A percentile compares a stretch with the other conserved stretches of the same genome.
Evolutionary conservation across 2,329 filamentous ascomycete species (phyloP).

Genomic region (Colletotrichum godetiae): DNA sequence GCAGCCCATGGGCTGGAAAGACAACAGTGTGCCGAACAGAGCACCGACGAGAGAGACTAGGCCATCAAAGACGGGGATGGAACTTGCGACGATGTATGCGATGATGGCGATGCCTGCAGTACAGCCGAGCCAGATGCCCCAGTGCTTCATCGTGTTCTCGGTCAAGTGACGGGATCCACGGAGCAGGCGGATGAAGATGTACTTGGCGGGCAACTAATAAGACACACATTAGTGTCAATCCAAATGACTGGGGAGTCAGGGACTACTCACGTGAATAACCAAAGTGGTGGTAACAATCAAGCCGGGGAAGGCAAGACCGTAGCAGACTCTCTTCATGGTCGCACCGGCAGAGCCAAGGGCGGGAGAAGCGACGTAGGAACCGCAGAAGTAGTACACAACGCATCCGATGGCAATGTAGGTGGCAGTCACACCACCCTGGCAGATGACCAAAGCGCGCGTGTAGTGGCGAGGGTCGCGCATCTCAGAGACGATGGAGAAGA

Average conservation of each 20-base stretch:
- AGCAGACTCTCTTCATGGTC: constrained; percentile 55
- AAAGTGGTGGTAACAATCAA: constrained; percentile 43
- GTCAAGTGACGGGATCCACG: constrained; percentile 45
- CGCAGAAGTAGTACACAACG: constrained; percentile 59
- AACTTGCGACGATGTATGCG: constrained; percentile 44
- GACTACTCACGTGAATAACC: constrained; percentile 41
- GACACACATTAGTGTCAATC: not conserved
- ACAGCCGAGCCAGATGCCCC: constrained; percentile 46
- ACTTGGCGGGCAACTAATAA: constrained; percentile 40
- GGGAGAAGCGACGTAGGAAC: constrained; percentile 57
- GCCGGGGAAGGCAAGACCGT: constrained; percentile 51
- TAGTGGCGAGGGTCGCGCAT: constrained; percentile 48
- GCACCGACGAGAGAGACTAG: constrained; percentile 43
- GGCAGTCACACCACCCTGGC: constrained; percentile 42
- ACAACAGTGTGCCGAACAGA: constrained; percentile 41
- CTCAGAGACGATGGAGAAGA: constrained; percentile 47
- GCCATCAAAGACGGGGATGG: constrained; percentile 43
- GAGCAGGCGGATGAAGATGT: constrained; percentile 42
- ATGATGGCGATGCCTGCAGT: constrained; percentile 39
- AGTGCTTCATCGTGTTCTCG: constrained; percentile 43
- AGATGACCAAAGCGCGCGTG: constrained; percentile 42
- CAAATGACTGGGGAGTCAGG: accelerated
- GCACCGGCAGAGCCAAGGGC: constrained; percentile 57
- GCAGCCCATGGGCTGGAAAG: constrained; percentile 44
- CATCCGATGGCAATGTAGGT: constrained; percentile 48